Evolutionary conservation across 441 rosid genomes (phyloP), one percentile per base, ranked within the genome.

Genomic region (Gossypium aridum): DNA sequence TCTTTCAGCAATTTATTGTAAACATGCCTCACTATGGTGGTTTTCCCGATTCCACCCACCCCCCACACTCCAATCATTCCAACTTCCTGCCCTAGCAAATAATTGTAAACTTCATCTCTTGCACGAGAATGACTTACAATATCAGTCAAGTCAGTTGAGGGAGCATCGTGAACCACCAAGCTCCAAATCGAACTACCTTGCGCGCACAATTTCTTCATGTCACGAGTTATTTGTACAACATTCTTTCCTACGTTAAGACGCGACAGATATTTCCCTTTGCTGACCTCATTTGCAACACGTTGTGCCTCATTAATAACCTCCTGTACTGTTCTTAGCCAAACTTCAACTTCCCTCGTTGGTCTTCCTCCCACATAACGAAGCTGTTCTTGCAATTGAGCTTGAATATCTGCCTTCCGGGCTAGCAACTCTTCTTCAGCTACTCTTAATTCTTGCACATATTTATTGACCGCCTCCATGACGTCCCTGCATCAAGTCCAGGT

Each of bases 341-440:
- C 0, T 1, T 31, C 37, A 31, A 31, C 37, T 31, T 0, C 1
- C 0, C 0, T 0, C 37, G 37, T 1, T 31, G 1, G 0, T 1
- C 0, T 31, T 31, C 37, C 1, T 31, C 37, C 37, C 37, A 31
- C 37, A 6, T 31, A 4, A 31, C 37, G 37, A 31, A 5, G 37
- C 37, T 31, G 37, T 5, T 31, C 37, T 5, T 31, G 37, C 8
- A 1, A 1, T 31, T 31, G 37, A 31, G 1, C 0, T 31, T 31
- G 7, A 31, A 31, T 31, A 31, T 31, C 37, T 31, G 8, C 1
- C 37, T 31, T 1, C 37, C 8, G 1, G 1, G 1, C 0, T 6
- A 31, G 34, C 34, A 31, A 4, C 34, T 0, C 7, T 0, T 1
- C 0, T 6, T 6, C 7, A 31, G 37, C 37, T 1, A 1, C 2